These are phyloP conservation scores for Mycena leptocephala DNA, from an alignment of 768 basidiomycete species.

Conservation along the genomic window DNA sequence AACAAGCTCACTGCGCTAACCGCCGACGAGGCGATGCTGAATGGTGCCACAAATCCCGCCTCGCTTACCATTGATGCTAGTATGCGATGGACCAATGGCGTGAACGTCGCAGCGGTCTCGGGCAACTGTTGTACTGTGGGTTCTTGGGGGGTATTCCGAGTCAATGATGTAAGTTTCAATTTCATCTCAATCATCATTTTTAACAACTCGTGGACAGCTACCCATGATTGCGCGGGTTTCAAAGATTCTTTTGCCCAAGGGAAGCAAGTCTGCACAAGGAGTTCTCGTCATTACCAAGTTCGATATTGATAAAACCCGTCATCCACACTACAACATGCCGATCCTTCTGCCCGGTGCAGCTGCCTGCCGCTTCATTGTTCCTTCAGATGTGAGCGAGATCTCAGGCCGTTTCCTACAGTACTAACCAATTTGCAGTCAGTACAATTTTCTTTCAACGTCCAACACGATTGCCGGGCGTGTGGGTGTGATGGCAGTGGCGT, in stretches of 20 bases:
- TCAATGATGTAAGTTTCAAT: not conserved
- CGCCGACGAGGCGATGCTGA: not conserved
- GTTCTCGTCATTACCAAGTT: not conserved
- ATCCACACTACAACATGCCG: constrained; percentile 3
- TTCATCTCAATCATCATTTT: too few species aligned
- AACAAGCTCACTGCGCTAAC: not conserved
- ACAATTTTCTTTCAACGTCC: constrained; percentile 32
- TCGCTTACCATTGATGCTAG: not conserved
- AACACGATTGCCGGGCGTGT: constrained; percentile 37
- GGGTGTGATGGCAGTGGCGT: constrained; percentile 33
- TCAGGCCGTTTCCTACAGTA: not conserved
- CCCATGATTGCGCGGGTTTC: not conserved
- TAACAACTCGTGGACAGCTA: not conserved
- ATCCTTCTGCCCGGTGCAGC: not conserved
- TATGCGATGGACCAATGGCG: not conserved
- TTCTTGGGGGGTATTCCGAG: constrained; percentile 4
- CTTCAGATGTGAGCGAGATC: not conserved
- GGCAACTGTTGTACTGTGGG: constrained; percentile 1
- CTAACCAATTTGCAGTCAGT: constrained; percentile 10
- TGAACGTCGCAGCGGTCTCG: not conserved
- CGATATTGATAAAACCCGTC: not conserved
- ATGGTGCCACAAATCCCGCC: not conserved
- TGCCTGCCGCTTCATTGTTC: not conserved
- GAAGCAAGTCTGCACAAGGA: not conserved
- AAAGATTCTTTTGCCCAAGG: not conserved